Evolutionary conservation across 768 basidiomycete species (phyloP), one percentile per base, ranked within the genome.

Genomic region (Tulasnella sp.): DNA sequence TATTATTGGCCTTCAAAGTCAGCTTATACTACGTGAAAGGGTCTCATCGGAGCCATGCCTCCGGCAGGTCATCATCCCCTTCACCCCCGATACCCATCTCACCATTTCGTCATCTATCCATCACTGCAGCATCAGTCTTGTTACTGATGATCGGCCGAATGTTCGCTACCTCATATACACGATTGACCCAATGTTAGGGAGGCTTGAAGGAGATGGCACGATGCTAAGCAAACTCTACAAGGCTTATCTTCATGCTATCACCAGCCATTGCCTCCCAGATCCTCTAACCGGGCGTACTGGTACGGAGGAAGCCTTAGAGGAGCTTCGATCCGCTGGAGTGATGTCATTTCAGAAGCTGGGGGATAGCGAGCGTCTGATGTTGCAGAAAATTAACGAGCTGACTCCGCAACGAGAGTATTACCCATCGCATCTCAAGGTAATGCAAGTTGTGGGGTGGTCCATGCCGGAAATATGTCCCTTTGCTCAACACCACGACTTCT

Each of bases 221-320:
- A 43, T 67, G 33, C 54, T 53, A 1, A 63, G 60, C 52, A 58
- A 58, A 34, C 59, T 73, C 7, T 72, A 64, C 48, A 63, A 62
- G 40, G 61, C 66, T 2, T 71, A 71, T 45, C 62, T 76, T 13
- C 75, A 76, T 37, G 69, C 70, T 15, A 50, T 72, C 2, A 73
- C 67, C 2, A 68, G 68, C n/a, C 65, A 68, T 37, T 65, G 65
- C 39, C 58, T 69, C 12, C 61, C 64, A 9, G 74, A 76, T 58
- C 70, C 71, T 3, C 61, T 76, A 16, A 71, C 68, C 0, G 56
- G 57, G 15, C 67, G 67, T 6, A 70, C 69, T 0, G 74, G 74
- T 3, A 67, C 67, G 1, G 67, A 72, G 34, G 66, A 74, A 41
- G 73, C 73, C 0, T 55, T 74, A 19, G 55, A 61, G 42, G 58